Evolutionary conservation across 768 basidiomycete genomes (phyloP).

Genomic region (Tremella fuciformis): DNA sequence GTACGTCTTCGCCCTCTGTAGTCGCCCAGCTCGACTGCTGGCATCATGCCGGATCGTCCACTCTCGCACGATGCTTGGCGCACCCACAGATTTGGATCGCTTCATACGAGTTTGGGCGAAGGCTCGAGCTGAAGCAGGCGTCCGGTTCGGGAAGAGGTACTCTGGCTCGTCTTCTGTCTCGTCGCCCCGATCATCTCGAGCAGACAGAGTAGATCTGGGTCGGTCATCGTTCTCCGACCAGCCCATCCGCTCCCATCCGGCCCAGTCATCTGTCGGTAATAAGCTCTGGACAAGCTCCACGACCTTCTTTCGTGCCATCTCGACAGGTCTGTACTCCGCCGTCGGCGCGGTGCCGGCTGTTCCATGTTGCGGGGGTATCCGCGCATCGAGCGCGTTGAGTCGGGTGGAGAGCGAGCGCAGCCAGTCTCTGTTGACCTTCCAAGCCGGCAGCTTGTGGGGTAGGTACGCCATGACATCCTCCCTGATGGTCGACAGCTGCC

Average conservation of each 20-base stretch:
- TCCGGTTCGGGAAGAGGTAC: conserved; percentile 50
- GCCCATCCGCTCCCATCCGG: conserved; percentile 49
- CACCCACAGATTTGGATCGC: conserved; percentile 18
- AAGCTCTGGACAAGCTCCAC: conserved; percentile 42
- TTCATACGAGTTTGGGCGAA: conserved; percentile 23
- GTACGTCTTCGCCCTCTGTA: too few species aligned
- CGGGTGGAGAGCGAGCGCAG: conserved; percentile 15
- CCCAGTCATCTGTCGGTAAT: conserved; percentile 51
- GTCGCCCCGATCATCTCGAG: conserved; percentile 14
- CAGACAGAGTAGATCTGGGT: not conserved
- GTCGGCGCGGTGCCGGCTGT: conserved; percentile 1
- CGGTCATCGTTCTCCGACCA: conserved; percentile 44
- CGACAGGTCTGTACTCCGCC: conserved; percentile 17
- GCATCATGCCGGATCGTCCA: not conserved
- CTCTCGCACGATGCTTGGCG: conserved; percentile 5
- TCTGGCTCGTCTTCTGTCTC: conserved; percentile 49
- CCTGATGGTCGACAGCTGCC: conserved; percentile 34
- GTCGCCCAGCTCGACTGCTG: not conserved
- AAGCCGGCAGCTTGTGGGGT: conserved; percentile 13
- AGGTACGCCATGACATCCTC: conserved; percentile 41
- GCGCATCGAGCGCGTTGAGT: conserved; percentile 6
- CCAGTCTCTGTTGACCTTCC: conserved; percentile 17
- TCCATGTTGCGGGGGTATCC: conserved; percentile 5
- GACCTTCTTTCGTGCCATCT: conserved; percentile 34
- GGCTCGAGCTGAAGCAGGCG: conserved; percentile 39